Evolutionary conservation across 495 filamentous ascomycete genomes (phyloP).

Genomic region (Glonium stellatum): DNA sequence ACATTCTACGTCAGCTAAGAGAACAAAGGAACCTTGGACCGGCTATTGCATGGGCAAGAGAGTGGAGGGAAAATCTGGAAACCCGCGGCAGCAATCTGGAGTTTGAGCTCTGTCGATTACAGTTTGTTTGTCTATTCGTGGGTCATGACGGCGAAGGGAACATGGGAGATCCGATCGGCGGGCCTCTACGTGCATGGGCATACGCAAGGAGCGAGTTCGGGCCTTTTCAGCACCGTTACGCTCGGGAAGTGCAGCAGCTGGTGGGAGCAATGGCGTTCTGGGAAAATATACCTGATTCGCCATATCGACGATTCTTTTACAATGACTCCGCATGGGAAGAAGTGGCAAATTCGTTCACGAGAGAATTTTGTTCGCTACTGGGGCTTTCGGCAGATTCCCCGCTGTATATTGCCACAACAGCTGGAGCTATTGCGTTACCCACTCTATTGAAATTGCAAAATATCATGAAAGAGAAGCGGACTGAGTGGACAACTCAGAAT

Average conservation of each 20-base stretch:
- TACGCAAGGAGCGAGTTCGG: conserved; percentile 66
- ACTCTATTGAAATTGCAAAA: conserved; percentile 72
- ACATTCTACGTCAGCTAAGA: conserved; percentile 71
- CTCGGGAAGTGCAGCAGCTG: conserved; percentile 68
- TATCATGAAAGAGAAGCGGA: conserved; percentile 78
- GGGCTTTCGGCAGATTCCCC: conserved; percentile 82
- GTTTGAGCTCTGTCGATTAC: conserved; percentile 82
- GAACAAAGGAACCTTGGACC: conserved; percentile 61
- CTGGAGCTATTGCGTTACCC: conserved; percentile 84
- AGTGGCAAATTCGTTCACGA: conserved; percentile 74
- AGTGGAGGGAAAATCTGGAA: conserved; percentile 63
- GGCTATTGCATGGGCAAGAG: conserved; percentile 79
- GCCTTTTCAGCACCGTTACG: conserved; percentile 61
- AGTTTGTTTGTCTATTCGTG: conserved; percentile 77
- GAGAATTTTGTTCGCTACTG: conserved; percentile 89
- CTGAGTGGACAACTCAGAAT: conserved; percentile 87
- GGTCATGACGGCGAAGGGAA: conserved; percentile 32
- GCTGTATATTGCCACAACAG: conserved; percentile 83
- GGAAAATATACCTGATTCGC: conserved; percentile 59
- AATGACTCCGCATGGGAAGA: conserved; percentile 69
- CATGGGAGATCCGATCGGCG: conserved; percentile 19
- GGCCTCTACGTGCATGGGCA: conserved; percentile 53
- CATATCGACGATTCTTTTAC: conserved; percentile 70
- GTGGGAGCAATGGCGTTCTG: conserved; percentile 68
- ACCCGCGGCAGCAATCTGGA: conserved; percentile 84